A percentile compares a stretch with the other conserved stretches of the same genome.
Evolutionary conservation across 495 filamentous ascomycete species (phyloP).

Genomic region (Tirmania nivea): DNA sequence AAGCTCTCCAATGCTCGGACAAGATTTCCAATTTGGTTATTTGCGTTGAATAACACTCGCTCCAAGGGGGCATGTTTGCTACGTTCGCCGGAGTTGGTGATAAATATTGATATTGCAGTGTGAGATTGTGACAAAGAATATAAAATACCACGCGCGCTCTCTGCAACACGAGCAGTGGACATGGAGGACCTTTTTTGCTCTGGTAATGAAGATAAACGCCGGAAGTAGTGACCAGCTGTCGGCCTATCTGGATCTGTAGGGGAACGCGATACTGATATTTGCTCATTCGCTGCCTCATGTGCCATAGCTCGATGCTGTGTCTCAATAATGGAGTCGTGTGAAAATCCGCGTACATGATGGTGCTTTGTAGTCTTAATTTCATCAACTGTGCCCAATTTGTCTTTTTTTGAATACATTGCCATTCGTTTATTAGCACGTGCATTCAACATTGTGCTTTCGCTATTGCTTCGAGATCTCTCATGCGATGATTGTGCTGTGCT

Average conservation of each 20-base stretch:
- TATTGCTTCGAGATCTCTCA: conserved; percentile 75
- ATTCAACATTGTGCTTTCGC: conserved; percentile 44
- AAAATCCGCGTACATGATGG: conserved; percentile 12
- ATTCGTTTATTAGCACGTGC: conserved; percentile 45
- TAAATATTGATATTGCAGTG: conserved; percentile 17
- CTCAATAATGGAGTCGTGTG: conserved; percentile 15
- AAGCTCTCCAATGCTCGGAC: conserved; percentile 15
- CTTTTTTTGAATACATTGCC: conserved; percentile 57
- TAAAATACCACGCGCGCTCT: conserved; percentile 67
- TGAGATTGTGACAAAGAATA: conserved; percentile 39
- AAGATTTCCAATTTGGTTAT: conserved; percentile 14
- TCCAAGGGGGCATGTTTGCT: conserved; percentile 13
- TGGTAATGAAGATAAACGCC: conserved; percentile 62
- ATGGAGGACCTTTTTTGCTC: conserved; percentile 48
- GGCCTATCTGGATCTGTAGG: conserved; percentile 23
- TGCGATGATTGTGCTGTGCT: not conserved
- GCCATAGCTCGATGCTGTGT: conserved; percentile 6
- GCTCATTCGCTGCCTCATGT: conserved; percentile 5
- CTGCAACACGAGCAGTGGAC: conserved; percentile 41
- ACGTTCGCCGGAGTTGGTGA: conserved; percentile 9
- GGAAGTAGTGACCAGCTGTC: conserved; percentile 35
- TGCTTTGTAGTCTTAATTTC: conserved; percentile 27
- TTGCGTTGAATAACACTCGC: conserved; percentile 15
- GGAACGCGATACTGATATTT: conserved; percentile 5
- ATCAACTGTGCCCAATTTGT: conserved; percentile 52